Evolutionary conservation across 768 basidiomycete species (phyloP).

Genomic region (Tulasnella sp.): DNA sequence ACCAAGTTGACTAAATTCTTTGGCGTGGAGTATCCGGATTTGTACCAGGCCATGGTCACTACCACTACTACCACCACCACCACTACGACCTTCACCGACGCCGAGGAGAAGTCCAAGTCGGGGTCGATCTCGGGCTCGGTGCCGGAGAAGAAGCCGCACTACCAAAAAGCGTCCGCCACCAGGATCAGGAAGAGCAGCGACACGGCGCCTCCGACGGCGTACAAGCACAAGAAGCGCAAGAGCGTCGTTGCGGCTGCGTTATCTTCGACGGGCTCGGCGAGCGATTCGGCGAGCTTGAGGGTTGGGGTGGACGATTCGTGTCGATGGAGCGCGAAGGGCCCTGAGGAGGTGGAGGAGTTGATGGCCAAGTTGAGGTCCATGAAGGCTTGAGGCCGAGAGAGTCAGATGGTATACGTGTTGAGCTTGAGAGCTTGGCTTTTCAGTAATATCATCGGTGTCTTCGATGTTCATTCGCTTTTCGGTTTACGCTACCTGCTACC

Average conservation of each 20-base stretch:
- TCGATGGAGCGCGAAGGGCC: background rate
- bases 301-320: background rate
- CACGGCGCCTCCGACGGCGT: background rate
- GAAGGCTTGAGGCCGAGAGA: background rate
- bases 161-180: background rate
- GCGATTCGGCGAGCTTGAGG: background rate
- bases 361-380: background rate
- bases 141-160: background rate
- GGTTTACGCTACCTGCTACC: background rate
- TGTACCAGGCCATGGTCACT: constrained; percentile 5
- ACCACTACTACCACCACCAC: background rate
- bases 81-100: background rate
- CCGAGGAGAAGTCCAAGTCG: background rate
- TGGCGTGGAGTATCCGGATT: constrained; percentile 4
- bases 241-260: background rate
- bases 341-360: background rate
- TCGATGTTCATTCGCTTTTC: background rate
- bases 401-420: too few species aligned
- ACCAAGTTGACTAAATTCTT: constrained; percentile 5
- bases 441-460: background rate
- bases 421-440: too few species aligned
- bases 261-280: background rate
- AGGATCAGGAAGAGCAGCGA: background rate
- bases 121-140: background rate
- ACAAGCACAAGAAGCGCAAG: background rate